phyloP scores from a whole-genome alignment of 78 protist species.

The Isochrysis galbana region DNA sequence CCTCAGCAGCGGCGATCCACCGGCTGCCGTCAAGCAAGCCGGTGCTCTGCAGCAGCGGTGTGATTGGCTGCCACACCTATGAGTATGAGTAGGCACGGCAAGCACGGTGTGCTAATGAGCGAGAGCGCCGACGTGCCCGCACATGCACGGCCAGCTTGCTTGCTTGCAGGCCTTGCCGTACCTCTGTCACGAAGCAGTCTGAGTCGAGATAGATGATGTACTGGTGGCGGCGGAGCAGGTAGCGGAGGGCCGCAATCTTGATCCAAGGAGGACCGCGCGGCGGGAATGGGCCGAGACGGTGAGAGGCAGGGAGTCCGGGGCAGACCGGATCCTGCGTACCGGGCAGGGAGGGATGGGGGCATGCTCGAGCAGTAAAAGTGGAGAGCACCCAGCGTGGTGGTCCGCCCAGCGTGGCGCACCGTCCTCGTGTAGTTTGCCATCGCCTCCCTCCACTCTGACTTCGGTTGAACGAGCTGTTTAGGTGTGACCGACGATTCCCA shows the following conservation, averaged over 20 bases:
- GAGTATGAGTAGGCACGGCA: too few relatives aligned
- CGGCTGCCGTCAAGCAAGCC: neutral
- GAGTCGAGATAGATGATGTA: neutral
- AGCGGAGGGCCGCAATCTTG: neutral
- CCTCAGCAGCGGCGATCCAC: conserved; percentile 10
- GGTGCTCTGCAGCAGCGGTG: neutral
- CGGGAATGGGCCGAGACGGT: conserved; percentile 3
- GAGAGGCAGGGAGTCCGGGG: neutral
- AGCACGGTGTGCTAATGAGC: too few relatives aligned
- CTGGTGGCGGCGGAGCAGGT: neutral
- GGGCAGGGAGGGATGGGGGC: neutral
- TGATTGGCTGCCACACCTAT: neutral
- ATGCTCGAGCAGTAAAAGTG: neutral
- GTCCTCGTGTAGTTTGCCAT: neutral
- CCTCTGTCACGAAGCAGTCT: neutral
- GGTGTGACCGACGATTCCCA: neutral
- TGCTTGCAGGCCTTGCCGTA: neutral
- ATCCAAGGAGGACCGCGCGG: neutral
- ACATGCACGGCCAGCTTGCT: too few relatives aligned
- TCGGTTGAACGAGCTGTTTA: neutral
- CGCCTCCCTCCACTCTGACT: neutral
- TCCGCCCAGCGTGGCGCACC: neutral
- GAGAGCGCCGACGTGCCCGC: too few relatives aligned
- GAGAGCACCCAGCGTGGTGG: neutral
- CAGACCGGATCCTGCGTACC: neutral